Evolutionary conservation across 2,329 filamentous ascomycete species (phyloP), one percentile per base, ranked within the genome.

Genomic region (Aureobasidium zeae): DNA sequence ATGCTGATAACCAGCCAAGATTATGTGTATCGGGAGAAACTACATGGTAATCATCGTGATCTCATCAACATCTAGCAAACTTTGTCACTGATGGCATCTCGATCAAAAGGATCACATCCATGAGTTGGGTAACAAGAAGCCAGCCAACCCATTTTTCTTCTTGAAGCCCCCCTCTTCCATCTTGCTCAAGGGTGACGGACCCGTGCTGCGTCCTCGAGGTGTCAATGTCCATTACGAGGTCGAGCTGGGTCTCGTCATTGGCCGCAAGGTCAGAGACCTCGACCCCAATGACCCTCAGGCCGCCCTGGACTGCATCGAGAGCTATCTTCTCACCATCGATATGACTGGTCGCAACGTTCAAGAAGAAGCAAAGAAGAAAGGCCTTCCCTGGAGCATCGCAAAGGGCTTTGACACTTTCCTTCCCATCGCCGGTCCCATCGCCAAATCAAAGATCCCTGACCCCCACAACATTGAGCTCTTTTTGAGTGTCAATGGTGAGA

Each of bases 381-480:
- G 91, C 25, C 79, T 96, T 12, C 91, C 91, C 6, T 98, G 91
- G 91, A 79, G 81, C 57, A 95, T 95, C 53, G 83, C 86, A 54
- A 98, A 98, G 71, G 91, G 91, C 34, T 98, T 96, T 62, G 91
- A 98, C 64, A 96, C 91, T 3, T 98, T 98, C 70, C 73, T 94
- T 39, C 91, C 91, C 47, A 75, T 98, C 58, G 86, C 82, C 62
- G 71, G 81, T 51, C 71, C 85, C 44, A 93, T 98, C 56, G 71
- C 79, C 53, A 94, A 93, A 69, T 71, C 76, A 25, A 72, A 74
- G 52, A 86, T 98, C 53, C 76, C 82, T 10, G 79, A 96, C 65
- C 91, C 91, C 22, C 88, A 96, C 62, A 78, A 89, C 56, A 80
- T 86, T 13, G 83, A 93, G 66, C 69, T 98, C 49, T 93, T 82